Base-by-base conservation (phyloP, 2,329 filamentous ascomycete species). In the Scleromitrula shiraiana region DNA sequence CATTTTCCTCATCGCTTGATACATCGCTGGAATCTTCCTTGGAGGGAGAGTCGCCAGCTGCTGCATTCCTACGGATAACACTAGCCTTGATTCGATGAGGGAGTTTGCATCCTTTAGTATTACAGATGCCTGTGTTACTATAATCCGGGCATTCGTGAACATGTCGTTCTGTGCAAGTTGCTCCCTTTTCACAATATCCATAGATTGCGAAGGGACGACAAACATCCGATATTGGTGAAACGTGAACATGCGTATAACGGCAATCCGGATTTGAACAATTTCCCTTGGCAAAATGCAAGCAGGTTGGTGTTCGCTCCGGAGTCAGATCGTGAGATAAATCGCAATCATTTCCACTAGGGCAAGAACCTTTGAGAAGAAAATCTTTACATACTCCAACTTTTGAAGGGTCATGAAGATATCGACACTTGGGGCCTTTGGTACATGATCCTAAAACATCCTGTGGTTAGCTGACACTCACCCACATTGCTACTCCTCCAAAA, bases 121-220 rank as follows among this genome's bases (percentile, higher is more conserved):
- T 82, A 78, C 93, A 98, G 53, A 75, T 73, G 60, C 91, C 91
- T 52, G 79, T 88, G 69, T 95, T 95, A 76, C 88, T 87, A 72
- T 94, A 96, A 65, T 95, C 86, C 53, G 93, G 91, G 67, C 93
- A 97, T 67, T 97, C 91, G 68, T 85, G 84, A 50, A 91, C 84
- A 70, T 98, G 93, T 52, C 89, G 84, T 55, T 93, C 81, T 51
- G 78, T 68, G 68, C 93, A 97, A 47, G 74, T 68, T 48, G 77
- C 75, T 52, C 91, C 93, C 64, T 85, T 86, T 53, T 85, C 82
- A 71, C 93, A 97, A 67, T 89, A 97, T 45, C 93, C 91, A 62
- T 90, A 77, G 46, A 82, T 79, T 23, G 87, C 91, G 71, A 98
- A 97, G 17, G 79, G 70, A 59, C 82, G 78, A 70, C 93, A 98